These are phyloP conservation scores for Coemansia sp. DNA, from an alignment of 192 early-diverging fungal genomes.

Conservation along the genomic window DNA sequence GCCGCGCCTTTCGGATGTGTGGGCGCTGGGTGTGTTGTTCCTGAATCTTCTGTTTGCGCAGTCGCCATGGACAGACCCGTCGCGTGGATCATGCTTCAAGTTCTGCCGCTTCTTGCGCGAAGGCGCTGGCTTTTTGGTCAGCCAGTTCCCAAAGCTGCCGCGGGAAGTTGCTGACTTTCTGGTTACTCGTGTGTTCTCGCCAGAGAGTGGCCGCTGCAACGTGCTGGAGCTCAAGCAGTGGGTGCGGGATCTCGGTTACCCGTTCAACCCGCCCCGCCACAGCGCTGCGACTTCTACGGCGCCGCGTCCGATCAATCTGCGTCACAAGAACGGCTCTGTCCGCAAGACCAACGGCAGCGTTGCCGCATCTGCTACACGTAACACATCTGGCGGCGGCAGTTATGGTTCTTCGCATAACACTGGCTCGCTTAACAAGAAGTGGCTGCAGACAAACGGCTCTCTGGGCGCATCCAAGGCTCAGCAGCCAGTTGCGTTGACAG, in stretches of 20 bases:
- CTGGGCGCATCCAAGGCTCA: background rate
- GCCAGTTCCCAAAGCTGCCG: conserved; percentile 60
- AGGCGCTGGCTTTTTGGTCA: conserved; percentile 60
- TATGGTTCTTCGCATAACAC: background rate
- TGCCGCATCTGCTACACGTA: background rate
- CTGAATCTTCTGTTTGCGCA: conserved; percentile 71
- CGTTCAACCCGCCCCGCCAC: conserved; percentile 27
- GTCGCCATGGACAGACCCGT: conserved; percentile 72
- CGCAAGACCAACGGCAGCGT: conserved; percentile 13
- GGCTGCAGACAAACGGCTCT: conserved; percentile 18
- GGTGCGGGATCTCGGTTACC: conserved; percentile 45
- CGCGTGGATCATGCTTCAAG: conserved; percentile 58
- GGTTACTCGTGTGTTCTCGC: conserved; percentile 62
- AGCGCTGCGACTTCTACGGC: background rate
- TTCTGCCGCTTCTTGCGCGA: conserved; percentile 64
- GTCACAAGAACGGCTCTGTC: conserved; percentile 21
- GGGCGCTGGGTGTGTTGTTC: conserved; percentile 74
- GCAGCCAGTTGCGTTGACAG: conserved; percentile 19
- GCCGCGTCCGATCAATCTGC: conserved; percentile 6
- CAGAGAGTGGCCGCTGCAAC: conserved; percentile 56
- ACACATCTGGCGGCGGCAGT: background rate
- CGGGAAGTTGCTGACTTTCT: conserved; percentile 64
- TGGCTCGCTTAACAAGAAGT: conserved; percentile 38
- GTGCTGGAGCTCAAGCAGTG: conserved; percentile 57
- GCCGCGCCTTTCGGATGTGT: conserved; percentile 64